Percentiles rank a stretch among this genome's conserved stretches.
These are phyloP conservation scores for Atractiella rhizophila DNA, from an alignment of 768 basidiomycete species.

Conservation along the genomic window DNA sequence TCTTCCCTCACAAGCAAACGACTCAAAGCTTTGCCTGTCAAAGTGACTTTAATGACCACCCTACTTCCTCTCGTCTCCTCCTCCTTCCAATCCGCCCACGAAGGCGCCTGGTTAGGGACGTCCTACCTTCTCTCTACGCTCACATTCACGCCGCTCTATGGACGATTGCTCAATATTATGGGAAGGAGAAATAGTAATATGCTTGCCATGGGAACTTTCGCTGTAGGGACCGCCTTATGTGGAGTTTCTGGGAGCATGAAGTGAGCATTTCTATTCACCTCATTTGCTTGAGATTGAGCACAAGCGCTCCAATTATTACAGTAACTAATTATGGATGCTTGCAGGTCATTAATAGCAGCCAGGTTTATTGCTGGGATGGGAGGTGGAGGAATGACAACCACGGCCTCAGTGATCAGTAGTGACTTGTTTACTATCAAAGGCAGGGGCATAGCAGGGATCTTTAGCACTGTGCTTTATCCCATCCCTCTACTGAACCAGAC, in stretches of 20 bases:
- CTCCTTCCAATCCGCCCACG: constrained; percentile 59
- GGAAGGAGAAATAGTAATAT: constrained; percentile 65
- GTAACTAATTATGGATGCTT: no score
- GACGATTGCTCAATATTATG: constrained; percentile 21
- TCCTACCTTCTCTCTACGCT: no score
- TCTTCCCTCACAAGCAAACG: no score
- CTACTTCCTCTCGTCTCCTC: no score
- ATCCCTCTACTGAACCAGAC: no score
- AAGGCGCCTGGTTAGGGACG: constrained; percentile 2
- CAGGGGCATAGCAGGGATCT: constrained; percentile 70
- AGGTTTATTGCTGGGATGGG: constrained; percentile 77
- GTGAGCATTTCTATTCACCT: no score
- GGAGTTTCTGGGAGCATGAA: constrained; percentile 73
- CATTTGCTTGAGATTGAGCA: no score
- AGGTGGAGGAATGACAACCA: constrained; percentile 37
- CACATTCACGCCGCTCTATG: constrained; percentile 20
- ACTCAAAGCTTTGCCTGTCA: no score
- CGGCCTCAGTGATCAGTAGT: constrained; percentile 36
- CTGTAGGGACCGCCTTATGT: constrained; percentile 60
- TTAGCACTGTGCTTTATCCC: constrained; percentile 37
- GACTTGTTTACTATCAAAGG: constrained; percentile 73
- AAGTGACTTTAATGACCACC: no score
- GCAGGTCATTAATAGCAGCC: no score
- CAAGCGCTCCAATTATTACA: no score
- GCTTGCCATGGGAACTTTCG: constrained; percentile 56